Base-by-base conservation (phyloP, 345 rosid species). In the Alliaria petiolata region DNA sequence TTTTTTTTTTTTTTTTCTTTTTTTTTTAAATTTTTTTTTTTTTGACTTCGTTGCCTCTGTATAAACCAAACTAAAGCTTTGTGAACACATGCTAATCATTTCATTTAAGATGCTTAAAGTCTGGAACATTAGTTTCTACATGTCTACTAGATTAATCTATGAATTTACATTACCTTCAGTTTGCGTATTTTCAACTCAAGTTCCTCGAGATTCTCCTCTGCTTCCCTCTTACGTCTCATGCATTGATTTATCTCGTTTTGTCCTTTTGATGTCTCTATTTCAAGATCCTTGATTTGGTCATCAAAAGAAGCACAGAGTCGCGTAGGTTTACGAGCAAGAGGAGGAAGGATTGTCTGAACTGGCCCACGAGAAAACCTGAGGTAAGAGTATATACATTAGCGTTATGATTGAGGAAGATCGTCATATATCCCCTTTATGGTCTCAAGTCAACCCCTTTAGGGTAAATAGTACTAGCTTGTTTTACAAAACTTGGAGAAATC, bases 221-320 rank as follows among this genome's bases (percentile, higher is more conserved):
- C 80, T 34, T 84, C 86, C 69, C 82, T 72, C 79, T 88, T 95
- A 75, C 79, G 85, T 81, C 76, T 77, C 74, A 79, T 82, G 83
- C 84, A 50, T 49, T 75, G 69, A 39, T 79, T 79, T 35, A 82
- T 80, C 76, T 84, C 89, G 73, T 56, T 78, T 51, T 61, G 63
- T 67, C 66, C 72, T 56, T 9, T 43, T 44, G 67, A 71, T 11
- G 78, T 78, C 17, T 82, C 83, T 64, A 75, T 76, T 76, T 81
- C 88, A 66, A 87, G 89, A 58, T 82, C 82, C 78, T 79, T 84
- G 38, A 95, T 88, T 69, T 88, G 91, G 70, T 82, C 83, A 79
- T 85, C 97, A 78, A 80, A 95, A 54, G 95, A 86, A 73, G 87
- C 82, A 85, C 92, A 86, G n/a, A 95, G 93, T 52, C 92, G 93